Conservation (phyloP, 148 eudicot genomes). For the Silene uniflora region DNA sequence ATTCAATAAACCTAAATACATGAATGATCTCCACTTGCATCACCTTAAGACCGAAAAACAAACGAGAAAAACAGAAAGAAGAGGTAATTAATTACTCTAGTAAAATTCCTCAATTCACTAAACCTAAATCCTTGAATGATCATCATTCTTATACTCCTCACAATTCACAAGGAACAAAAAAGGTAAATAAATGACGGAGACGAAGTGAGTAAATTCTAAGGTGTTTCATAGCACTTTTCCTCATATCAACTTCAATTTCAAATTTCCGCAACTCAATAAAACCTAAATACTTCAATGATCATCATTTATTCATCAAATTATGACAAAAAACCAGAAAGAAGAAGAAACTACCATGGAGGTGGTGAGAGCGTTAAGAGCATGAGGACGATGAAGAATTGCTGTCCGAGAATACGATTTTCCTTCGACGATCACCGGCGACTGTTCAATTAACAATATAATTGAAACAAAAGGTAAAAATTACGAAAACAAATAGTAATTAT, state of each 20-base stretch:
- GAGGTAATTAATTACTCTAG: no score
- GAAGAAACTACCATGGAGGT: conserved; percentile 41
- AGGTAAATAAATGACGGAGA: no score
- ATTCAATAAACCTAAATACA: background rate
- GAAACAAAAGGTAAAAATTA: background rate
- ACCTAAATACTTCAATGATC: background rate
- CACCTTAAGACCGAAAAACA: no score
- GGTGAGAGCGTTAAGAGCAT: conserved; percentile 59
- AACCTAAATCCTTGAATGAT: background rate
- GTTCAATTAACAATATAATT: background rate
- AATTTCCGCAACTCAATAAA: background rate
- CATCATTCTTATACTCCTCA: background rate
- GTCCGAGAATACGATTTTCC: conserved; percentile 56
- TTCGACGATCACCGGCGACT: conserved; percentile 52
- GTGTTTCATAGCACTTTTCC: no score
- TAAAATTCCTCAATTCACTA: no score
- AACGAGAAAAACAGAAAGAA: no score
- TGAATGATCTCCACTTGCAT: no score
- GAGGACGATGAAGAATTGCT: conserved; percentile 70
- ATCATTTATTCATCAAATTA: background rate
- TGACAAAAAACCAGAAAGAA: background rate
- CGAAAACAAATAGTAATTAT: background rate
- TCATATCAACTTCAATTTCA: background rate
- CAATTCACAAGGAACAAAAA: no score
- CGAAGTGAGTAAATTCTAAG: no score